These are phyloP conservation scores for Gyrodon lividus DNA, from an alignment of 768 basidiomycete genomes.

Conservation along the genomic window DNA sequence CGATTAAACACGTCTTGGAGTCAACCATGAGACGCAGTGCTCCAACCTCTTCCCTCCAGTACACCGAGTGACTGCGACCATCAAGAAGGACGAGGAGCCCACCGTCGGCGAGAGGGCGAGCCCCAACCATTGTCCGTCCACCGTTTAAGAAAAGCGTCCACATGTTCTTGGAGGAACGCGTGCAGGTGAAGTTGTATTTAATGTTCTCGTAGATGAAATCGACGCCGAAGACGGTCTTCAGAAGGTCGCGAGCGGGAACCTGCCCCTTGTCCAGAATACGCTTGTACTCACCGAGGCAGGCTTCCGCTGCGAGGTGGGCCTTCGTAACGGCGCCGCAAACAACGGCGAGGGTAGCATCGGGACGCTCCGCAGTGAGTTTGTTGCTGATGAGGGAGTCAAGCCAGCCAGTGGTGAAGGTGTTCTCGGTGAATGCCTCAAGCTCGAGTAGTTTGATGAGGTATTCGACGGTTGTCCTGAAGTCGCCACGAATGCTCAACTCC, in stretches of 20 bases:
- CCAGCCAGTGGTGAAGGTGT: slow-evolving; percentile 98
- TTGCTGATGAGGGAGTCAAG: slow-evolving; percentile 95
- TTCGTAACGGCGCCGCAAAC: slow-evolving; percentile 96
- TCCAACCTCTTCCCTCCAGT: slow-evolving; percentile 98
- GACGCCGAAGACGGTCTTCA: slow-evolving; percentile 94
- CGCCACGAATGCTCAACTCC: slow-evolving; percentile 97
- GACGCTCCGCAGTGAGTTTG: slow-evolving; percentile 95
- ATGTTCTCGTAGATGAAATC: slow-evolving; percentile 98
- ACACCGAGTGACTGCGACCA: slow-evolving; percentile 94
- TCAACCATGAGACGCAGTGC: slow-evolving; percentile 91
- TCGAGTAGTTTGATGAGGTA: slow-evolving; percentile 98
- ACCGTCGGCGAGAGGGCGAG: slow-evolving; percentile 90
- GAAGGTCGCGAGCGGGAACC: slow-evolving; percentile 88
- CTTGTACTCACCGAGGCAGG: slow-evolving; percentile 91
- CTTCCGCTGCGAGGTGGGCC: slow-evolving; percentile 86
- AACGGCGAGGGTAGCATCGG: slow-evolving; percentile 89
- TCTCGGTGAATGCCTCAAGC: slow-evolving; percentile 93
- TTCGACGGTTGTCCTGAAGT: slow-evolving; percentile 98
- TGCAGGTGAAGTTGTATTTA: slow-evolving; percentile 93
- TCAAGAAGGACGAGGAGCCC: slow-evolving; percentile 90
- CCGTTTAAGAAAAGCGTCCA: slow-evolving; percentile 99
- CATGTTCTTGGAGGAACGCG: slow-evolving; percentile 80
- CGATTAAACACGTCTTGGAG: slow-evolving; percentile 96
- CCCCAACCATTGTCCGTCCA: slow-evolving; percentile 87
- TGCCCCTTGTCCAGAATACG: slow-evolving; percentile 97